Percentiles rank a stretch among this genome's conserved stretches.
Evolutionary conservation across 306 rosid genomes (phyloP).

Genomic region (Dalbergia cochinchinensis): DNA sequence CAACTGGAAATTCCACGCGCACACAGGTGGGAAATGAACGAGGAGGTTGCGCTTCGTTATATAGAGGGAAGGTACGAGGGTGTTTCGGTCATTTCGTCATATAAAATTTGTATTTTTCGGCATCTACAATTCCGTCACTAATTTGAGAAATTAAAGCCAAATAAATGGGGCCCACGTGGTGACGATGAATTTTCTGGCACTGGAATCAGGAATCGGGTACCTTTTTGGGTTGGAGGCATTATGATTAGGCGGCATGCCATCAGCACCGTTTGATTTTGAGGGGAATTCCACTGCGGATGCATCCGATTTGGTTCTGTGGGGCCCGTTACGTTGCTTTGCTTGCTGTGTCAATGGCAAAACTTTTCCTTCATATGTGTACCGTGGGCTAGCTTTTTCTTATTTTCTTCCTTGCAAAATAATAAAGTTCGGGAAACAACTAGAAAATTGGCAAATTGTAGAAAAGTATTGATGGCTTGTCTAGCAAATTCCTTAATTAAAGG

Average conservation of each 20-base stretch:
- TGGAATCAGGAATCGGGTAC: constrained; percentile 48
- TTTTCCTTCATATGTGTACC: background rate
- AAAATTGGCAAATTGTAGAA: background rate
- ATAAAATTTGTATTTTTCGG: background rate
- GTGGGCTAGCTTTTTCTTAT: background rate
- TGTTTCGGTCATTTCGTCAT: background rate
- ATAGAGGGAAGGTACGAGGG: constrained; percentile 54
- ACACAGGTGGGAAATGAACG: constrained; percentile 9
- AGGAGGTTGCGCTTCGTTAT: constrained; percentile 26
- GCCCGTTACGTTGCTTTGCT: background rate
- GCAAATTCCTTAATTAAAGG: background rate
- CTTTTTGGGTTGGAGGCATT: constrained; percentile 38
- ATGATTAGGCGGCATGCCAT: constrained; percentile 31
- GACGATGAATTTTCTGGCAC: constrained; percentile 1
- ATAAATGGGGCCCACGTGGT: constrained; percentile 39
- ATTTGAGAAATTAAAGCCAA: constrained; percentile 1
- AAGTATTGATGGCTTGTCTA: background rate
- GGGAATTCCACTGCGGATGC: constrained; percentile 23
- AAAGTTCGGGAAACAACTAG: background rate
- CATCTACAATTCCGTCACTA: constrained; percentile 41
- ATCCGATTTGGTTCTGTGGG: background rate
- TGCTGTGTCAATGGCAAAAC: background rate
- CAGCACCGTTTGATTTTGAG: constrained; percentile 36
- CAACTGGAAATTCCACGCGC: background rate
- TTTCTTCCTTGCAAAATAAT: background rate